Evolutionary conservation across 192 early-diverging fungal genomes (phyloP).

Genomic region (Phycomyces nitens): DNA sequence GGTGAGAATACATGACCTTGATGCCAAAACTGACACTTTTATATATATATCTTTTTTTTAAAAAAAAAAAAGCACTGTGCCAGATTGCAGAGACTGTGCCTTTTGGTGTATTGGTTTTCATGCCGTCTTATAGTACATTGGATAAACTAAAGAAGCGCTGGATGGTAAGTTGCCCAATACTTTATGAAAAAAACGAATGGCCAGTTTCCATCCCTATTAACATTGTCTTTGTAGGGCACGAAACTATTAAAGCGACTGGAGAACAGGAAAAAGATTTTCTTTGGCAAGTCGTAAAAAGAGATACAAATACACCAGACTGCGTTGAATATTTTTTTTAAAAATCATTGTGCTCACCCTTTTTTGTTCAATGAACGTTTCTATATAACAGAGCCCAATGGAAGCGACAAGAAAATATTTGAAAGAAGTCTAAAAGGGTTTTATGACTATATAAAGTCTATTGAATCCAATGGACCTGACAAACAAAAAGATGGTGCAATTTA

Average conservation of each 20-base stretch:
- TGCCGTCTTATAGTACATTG: conserved; percentile 29
- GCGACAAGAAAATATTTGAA: conserved; percentile 18
- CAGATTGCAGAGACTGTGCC: conserved; percentile 35
- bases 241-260: conserved; percentile 16
- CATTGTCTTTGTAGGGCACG: conserved; percentile 13
- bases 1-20: conserved; percentile 23
- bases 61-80: conserved; percentile 11
- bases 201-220: conserved; percentile 1
- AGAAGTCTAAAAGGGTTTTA: conserved; percentile 22
- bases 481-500: conserved; percentile 47
- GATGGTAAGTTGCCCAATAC: conserved; percentile 14
- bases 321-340: too few relatives aligned
- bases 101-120: conserved; percentile 42
- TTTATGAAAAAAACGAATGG: neutral
- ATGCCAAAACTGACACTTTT: too few relatives aligned
- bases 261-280: conserved; percentile 6
- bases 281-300: too few relatives aligned
- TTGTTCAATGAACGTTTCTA: too few relatives aligned
- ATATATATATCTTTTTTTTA: neutral
- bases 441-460: conserved; percentile 6
- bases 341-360: too few relatives aligned
- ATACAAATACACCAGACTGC: too few relatives aligned
- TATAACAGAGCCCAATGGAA: conserved; percentile 12
- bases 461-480: neutral
- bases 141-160: conserved; percentile 29